phyloP scores from a whole-genome alignment of 2,329 filamentous ascomycete species.

The Thielaviopsis populi region DNA sequence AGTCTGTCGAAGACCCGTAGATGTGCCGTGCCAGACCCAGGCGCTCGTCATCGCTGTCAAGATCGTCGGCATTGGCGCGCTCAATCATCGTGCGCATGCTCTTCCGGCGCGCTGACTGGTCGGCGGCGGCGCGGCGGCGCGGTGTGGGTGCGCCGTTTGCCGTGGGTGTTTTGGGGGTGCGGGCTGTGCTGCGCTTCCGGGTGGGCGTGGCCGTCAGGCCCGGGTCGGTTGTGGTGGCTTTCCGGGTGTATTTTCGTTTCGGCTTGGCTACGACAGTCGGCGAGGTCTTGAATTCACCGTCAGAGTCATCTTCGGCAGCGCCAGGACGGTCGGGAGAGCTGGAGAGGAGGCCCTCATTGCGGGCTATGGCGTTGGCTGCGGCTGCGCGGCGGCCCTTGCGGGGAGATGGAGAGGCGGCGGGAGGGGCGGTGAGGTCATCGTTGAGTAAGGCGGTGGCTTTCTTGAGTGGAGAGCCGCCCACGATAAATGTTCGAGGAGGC shows the following conservation, averaged over 20 bases:
- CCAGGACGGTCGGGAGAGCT: slow-evolving; percentile 7
- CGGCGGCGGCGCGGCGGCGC: slow-evolving; percentile 52
- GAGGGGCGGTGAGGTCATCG: neutral
- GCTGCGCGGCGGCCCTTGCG: slow-evolving; percentile 9
- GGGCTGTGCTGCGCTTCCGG: slow-evolving; percentile 25
- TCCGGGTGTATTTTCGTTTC: slow-evolving; percentile 9
- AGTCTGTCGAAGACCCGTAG: slow-evolving; percentile 29
- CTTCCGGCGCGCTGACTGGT: slow-evolving; percentile 76
- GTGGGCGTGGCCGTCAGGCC: slow-evolving; percentile 22
- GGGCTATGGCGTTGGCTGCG: neutral
- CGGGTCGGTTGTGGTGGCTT: slow-evolving; percentile 12
- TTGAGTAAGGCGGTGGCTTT: neutral
- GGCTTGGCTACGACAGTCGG: neutral
- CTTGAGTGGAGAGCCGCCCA: slow-evolving; percentile 19
- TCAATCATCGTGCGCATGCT: slow-evolving; percentile 65
- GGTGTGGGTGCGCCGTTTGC: slow-evolving; percentile 36
- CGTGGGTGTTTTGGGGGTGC: slow-evolving; percentile 21
- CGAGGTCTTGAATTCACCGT: slow-evolving; percentile 8
- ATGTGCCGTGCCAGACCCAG: slow-evolving; percentile 56
- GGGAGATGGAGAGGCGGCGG: slow-evolving; percentile 7
- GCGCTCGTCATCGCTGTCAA: slow-evolving; percentile 58
- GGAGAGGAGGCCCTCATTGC: slow-evolving; percentile 4
- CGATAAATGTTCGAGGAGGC: slow-evolving; percentile 10
- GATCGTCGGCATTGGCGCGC: slow-evolving; percentile 46
- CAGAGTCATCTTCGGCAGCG: slow-evolving; percentile 10